Evolutionary conservation across 148 eudicot genomes (phyloP).

Genomic region (Linanthus parryae): DNA sequence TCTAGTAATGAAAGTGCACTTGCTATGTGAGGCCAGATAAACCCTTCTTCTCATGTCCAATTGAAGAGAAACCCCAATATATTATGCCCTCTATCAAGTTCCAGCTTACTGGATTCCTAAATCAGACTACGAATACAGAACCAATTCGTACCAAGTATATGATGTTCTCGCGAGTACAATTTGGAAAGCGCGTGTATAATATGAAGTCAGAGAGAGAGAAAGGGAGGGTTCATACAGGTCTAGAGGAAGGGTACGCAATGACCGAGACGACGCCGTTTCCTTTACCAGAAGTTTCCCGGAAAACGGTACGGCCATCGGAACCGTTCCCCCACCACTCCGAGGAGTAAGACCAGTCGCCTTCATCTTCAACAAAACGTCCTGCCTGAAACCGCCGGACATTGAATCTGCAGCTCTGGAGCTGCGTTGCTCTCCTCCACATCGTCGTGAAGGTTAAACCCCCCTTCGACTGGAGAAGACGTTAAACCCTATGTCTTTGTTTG

Average conservation of each 20-base stretch:
- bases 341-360: conserved; percentile 85
- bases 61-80: too few relatives aligned
- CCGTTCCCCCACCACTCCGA: conserved; percentile 77
- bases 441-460: too few relatives aligned
- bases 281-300: conserved; percentile 33
- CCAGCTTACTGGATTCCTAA: too few relatives aligned
- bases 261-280: conserved; percentile 97
- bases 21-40: too few relatives aligned
- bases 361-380: conserved; percentile 41
- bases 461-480: too few relatives aligned
- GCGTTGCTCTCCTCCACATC: conserved; percentile 22
- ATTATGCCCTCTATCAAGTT: too few relatives aligned
- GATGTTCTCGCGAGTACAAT: neutral
- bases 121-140: neutral
- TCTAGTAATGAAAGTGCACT: too few relatives aligned
- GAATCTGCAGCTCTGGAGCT: conserved; percentile 7
- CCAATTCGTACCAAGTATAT: neutral
- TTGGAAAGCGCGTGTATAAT: neutral
- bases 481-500: too few relatives aligned
- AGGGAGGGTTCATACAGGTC: conserved; percentile 30
- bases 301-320: conserved; percentile 34
- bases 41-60: too few relatives aligned
- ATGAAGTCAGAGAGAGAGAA: neutral
- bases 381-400: conserved; percentile 38
- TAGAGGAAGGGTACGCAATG: conserved; percentile 66